Evolutionary conservation across 176 grass and related monocot species (phyloP).

Genomic region (Leersia perrieri): DNA sequence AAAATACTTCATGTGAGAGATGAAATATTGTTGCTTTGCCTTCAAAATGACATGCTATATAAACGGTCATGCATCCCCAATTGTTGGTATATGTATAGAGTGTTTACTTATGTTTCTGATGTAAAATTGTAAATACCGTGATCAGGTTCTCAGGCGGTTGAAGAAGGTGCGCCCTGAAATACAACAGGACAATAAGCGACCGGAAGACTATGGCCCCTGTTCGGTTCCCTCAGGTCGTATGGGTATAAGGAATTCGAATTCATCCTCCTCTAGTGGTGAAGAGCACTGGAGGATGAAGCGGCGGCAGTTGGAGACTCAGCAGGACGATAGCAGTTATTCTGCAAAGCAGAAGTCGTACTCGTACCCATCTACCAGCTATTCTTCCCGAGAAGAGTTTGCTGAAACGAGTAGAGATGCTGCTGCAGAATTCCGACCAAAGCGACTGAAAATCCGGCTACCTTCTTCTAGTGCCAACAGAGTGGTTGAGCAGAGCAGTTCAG

Average conservation of each 20-base stretch:
- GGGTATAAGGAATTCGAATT: slow-evolving; percentile 23
- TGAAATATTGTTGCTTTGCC: neutral
- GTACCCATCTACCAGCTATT: slow-evolving; percentile 2
- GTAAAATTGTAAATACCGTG: neutral
- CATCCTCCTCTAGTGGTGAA: slow-evolving; percentile 36
- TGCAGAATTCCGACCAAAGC: slow-evolving; percentile 37
- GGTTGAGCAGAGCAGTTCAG: slow-evolving; percentile 34
- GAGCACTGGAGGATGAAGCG: slow-evolving; percentile 53
- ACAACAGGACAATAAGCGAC: slow-evolving; percentile 4
- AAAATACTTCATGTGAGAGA: neutral
- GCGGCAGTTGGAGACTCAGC: slow-evolving; percentile 24
- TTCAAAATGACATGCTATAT: neutral
- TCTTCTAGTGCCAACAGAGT: slow-evolving; percentile 20
- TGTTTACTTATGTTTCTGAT: slow-evolving; percentile 9
- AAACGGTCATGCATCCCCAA: neutral
- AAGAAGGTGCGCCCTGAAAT: slow-evolving; percentile 64
- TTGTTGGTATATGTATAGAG: neutral
- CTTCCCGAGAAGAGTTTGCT: slow-evolving; percentile 12
- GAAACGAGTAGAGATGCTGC: slow-evolving; percentile 28
- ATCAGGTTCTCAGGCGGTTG: slow-evolving; percentile 80
- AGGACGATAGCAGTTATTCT: neutral
- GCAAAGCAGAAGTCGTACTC: slow-evolving; percentile 22
- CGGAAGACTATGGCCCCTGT: slow-evolving; percentile 24
- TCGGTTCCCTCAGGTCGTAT: neutral
- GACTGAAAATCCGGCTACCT: slow-evolving; percentile 45